Base-by-base conservation (phyloP, 495 filamentous ascomycete species). In the Penicillium taxi region DNA sequence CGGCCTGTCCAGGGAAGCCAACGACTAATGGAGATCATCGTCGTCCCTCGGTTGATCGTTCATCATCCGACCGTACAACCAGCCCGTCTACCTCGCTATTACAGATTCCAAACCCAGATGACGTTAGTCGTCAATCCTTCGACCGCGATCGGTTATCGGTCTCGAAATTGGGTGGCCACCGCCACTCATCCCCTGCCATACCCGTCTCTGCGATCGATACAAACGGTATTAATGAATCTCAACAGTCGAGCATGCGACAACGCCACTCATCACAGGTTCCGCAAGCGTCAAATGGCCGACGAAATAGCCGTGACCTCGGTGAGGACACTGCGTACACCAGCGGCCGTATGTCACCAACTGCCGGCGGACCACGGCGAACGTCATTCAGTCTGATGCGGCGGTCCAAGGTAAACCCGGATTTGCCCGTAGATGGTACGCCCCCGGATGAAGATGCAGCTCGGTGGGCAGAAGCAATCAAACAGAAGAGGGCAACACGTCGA, bases 191-290 rank as follows among this genome's bases (percentile, higher is more conserved):
- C 5, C 84, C 85, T 11, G 76, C 86, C 0, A 64, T 73, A n/a
- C 66, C 79, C 28, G n/a, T n/a, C n/a, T 50, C 71, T 6, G 55
- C 63, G 19, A 50, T 64, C 16, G 62, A 67, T 9, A 58, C 62
- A 11, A 59, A 58, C 39, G 47, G 65, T 14, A 57, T 53, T 62
- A 36, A 58, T 64, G 26, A 67, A n/a, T 56, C 67, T 9, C 52
- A 70, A 11, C 63, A 65, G 20, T 64, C 43, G 52, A 70, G 44
- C 63, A 29, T 86, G 36, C 80, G 81, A 52, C 86, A 96, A 32
- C 80, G 91, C 39, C 84, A 96, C 61, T 96, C 90, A 0, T 61
- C 96, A 18, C 87, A 96, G 56, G 86, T 96, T 1, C 91, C 42
- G 70, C 79, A 63, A 47, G 53, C 62, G 1, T 61, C 67, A n/a